Conservation (phyloP, 2,329 filamentous ascomycete genomes). For the Aaosphaeria pasadenensis region DNA sequence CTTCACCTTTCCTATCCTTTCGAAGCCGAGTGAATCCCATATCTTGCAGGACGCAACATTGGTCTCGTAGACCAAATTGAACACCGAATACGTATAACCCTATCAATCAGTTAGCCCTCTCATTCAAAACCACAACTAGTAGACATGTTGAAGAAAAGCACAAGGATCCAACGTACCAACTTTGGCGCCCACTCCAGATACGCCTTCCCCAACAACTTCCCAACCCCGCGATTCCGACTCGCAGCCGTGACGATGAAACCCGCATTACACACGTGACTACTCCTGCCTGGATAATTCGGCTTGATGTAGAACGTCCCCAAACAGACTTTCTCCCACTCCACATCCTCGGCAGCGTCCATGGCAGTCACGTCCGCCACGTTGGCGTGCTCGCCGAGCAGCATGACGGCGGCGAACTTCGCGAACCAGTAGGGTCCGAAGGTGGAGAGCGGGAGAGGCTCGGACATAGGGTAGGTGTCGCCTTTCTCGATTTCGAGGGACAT, state of each 20-base stretch:
- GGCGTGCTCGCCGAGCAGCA: slow-evolving; percentile 69
- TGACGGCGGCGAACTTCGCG: slow-evolving; percentile 78
- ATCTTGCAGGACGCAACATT: slow-evolving; percentile 82
- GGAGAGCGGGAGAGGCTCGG: slow-evolving; percentile 66
- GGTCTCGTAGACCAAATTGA: slow-evolving; percentile 87
- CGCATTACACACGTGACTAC: slow-evolving; percentile 74
- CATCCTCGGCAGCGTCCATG: slow-evolving; percentile 12
- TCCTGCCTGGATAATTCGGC: slow-evolving; percentile 82
- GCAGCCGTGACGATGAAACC: slow-evolving; percentile 41
- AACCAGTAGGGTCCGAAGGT: slow-evolving; percentile 81
- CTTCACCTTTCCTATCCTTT: slow-evolving; percentile 73
- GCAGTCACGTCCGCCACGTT: slow-evolving; percentile 44
- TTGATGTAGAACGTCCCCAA: slow-evolving; percentile 86
- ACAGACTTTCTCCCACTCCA: slow-evolving; percentile 72
- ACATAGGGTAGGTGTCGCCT: slow-evolving; percentile 85
- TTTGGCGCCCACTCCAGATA: slow-evolving; percentile 45
- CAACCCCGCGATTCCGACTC: slow-evolving; percentile 40
- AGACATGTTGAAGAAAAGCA: background rate
- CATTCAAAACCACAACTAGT: background rate
- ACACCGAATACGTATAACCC: slow-evolving; percentile 83
- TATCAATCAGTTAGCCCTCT: slow-evolving; percentile 14
- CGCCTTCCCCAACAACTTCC: slow-evolving; percentile 40
- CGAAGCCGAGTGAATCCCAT: slow-evolving; percentile 84
- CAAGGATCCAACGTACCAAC: slow-evolving; percentile 18
- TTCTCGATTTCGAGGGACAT: slow-evolving; percentile 83